phyloP scores from a whole-genome alignment of 345 rosid species.

The Leavenworthia alabamica region DNA sequence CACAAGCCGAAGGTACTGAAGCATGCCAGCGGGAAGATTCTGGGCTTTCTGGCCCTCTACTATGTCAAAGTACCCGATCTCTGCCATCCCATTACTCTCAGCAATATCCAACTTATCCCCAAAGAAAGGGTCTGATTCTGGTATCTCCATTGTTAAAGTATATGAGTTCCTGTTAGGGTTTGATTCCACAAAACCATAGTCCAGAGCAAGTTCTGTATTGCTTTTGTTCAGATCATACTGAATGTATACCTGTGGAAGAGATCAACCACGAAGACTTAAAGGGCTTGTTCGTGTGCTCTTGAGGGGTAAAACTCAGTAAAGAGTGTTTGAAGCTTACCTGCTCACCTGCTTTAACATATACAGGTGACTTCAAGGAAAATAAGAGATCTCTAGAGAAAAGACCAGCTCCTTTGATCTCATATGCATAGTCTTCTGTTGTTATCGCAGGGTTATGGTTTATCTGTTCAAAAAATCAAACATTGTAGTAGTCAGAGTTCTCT shows the following conservation, averaged over 20 bases:
- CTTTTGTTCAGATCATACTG: constrained; percentile 82
- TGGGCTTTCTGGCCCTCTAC: constrained; percentile 50
- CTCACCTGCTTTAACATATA: constrained; percentile 76
- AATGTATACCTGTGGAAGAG: constrained; percentile 56
- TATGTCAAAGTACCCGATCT: constrained; percentile 67
- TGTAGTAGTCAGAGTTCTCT: background rate
- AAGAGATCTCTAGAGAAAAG: constrained; percentile 80
- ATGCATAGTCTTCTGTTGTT: constrained; percentile 68
- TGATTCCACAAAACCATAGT: constrained; percentile 81
- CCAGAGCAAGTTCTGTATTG: constrained; percentile 84
- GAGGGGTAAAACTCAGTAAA: background rate
- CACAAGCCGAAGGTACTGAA: constrained; percentile 70
- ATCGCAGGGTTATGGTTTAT: constrained; percentile 75
- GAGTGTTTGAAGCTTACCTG: constrained; percentile 48
- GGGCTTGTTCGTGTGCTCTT: background rate
- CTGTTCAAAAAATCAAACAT: constrained; percentile 34
- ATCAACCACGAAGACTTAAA: background rate
- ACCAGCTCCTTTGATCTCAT: constrained; percentile 94
- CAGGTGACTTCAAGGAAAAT: constrained; percentile 75
- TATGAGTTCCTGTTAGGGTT: constrained; percentile 59
- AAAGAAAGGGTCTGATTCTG: constrained; percentile 53
- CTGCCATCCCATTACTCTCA: constrained; percentile 66
- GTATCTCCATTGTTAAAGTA: constrained; percentile 67
- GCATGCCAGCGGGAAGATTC: constrained; percentile 68
- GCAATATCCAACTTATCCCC: constrained; percentile 49